phyloP scores from a whole-genome alignment of 768 basidiomycete species.

The Paxillus involutus region DNA sequence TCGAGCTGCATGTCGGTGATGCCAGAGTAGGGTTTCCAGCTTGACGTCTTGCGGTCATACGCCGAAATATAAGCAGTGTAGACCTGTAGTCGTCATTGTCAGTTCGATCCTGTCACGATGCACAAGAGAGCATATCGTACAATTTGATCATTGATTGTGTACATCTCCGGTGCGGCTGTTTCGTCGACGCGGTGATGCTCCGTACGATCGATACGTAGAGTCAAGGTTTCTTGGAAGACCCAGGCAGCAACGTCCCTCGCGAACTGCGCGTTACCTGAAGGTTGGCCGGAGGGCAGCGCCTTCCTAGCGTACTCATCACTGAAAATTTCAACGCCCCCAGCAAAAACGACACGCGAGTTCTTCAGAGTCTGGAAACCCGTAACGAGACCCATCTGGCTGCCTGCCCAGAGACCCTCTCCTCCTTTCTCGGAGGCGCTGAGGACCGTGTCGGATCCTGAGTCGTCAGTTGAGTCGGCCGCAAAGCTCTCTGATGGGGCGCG shows the following conservation, averaged over 20 bases:
- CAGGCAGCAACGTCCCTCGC: slow-evolving; percentile 76
- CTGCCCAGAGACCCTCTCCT: slow-evolving; percentile 83
- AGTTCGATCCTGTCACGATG: not conserved
- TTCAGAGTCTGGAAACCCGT: slow-evolving; percentile 86
- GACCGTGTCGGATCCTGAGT: slow-evolving; percentile 58
- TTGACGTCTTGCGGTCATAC: slow-evolving; percentile 51
- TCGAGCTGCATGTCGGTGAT: slow-evolving; percentile 86
- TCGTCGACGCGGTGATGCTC: slow-evolving; percentile 73
- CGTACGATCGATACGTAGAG: slow-evolving; percentile 73
- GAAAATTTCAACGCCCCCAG: slow-evolving; percentile 80
- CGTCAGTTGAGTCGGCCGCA: slow-evolving; percentile 62
- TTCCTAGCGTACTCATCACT: slow-evolving; percentile 72
- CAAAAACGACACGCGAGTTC: slow-evolving; percentile 77
- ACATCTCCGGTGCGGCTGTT: slow-evolving; percentile 62
- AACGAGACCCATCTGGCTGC: slow-evolving; percentile 72
- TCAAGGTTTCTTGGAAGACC: slow-evolving; percentile 87
- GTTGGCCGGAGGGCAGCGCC: slow-evolving; percentile 54
- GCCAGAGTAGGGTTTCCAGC: slow-evolving; percentile 73
- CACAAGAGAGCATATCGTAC: slow-evolving; percentile 43
- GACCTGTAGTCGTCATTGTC: slow-evolving; percentile 43
- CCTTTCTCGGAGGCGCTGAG: slow-evolving; percentile 72
- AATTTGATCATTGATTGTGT: slow-evolving; percentile 85
- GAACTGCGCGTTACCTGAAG: slow-evolving; percentile 77
- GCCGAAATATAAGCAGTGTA: slow-evolving; percentile 74
- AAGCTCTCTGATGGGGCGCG: slow-evolving; percentile 76